Evolutionary conservation across 805 yeast species (phyloP).

Genomic region (Monosporozyma solicola): DNA sequence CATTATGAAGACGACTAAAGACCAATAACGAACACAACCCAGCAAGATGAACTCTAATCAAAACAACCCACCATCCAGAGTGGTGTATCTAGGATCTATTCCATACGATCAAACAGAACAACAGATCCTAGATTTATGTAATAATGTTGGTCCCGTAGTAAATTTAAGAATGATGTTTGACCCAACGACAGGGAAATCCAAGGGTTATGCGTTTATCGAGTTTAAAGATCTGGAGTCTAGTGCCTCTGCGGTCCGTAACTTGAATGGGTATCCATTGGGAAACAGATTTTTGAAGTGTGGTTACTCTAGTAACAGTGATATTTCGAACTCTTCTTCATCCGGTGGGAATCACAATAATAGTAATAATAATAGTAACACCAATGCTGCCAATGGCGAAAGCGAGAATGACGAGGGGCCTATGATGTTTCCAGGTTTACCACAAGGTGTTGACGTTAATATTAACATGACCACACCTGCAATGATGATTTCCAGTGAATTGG

Average conservation of each 20-base stretch:
- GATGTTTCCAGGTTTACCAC: conserved; percentile 43
- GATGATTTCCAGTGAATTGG: conserved; percentile 29
- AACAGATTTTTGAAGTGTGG: conserved; percentile 66
- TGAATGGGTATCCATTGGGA: conserved; percentile 72
- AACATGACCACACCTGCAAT: conserved; percentile 33
- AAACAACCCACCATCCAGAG: conserved; percentile 29
- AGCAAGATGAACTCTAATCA: conserved; percentile 1
- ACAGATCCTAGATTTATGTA: conserved; percentile 78
- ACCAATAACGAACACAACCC: not conserved
- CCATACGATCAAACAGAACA: conserved; percentile 94
- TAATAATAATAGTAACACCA: not conserved
- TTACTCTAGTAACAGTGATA: conserved; percentile 47
- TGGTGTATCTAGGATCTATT: conserved; percentile 74
- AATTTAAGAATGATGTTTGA: conserved; percentile 73
- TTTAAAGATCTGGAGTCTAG: conserved; percentile 81
- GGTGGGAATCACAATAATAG: not conserved
- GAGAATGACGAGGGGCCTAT: conserved; percentile 5
- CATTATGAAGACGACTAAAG: not conserved
- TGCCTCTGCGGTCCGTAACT: conserved; percentile 79
- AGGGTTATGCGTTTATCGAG: conserved; percentile 83
- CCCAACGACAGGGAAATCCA: conserved; percentile 80
- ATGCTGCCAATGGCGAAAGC: conserved; percentile 1
- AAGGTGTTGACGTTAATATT: conserved; percentile 38
- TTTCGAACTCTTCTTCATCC: conserved; percentile 7
- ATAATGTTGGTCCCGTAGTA: conserved; percentile 81